A percentile compares a stretch with the other conserved stretches of the same genome.
These are phyloP conservation scores for Pseudevernia furfuracea DNA, from an alignment of 495 filamentous ascomycete species.

Conservation along the genomic window DNA sequence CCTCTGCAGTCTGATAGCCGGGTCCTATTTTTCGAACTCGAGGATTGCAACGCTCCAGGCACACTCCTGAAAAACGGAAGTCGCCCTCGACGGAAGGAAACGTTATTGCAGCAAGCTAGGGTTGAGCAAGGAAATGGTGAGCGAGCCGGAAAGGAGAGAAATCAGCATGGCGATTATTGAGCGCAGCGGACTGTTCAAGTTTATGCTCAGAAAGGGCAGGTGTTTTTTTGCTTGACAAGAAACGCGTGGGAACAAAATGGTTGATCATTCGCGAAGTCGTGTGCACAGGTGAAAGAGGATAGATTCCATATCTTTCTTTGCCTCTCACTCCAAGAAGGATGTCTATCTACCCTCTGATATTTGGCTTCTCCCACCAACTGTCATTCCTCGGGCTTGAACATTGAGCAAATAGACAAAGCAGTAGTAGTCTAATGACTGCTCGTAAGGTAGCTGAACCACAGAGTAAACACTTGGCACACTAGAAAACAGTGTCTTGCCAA, in stretches of 20 bases:
- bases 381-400: background rate
- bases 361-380: background rate
- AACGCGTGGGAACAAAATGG: background rate
- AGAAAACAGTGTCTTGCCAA: background rate
- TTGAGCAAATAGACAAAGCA: background rate
- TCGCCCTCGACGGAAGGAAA: background rate
- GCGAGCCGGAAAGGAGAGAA: too few relatives aligned
- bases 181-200: background rate
- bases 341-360: background rate
- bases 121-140: background rate
- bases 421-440: background rate
- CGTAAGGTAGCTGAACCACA: background rate
- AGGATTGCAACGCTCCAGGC: background rate
- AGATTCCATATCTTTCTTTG: background rate
- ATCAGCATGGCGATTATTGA: background rate
- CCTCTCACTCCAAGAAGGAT: too few relatives aligned
- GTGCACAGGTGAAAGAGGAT: too few relatives aligned
- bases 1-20: background rate
- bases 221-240: background rate
- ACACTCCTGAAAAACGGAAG: background rate
- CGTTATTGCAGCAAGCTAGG: background rate
- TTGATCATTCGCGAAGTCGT: background rate
- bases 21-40: background rate
- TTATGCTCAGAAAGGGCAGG: background rate
- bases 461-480: background rate